Base-by-base conservation (phyloP, 371 early-diverging fungal genomes). In the Haplosporangium sp. region DNA sequence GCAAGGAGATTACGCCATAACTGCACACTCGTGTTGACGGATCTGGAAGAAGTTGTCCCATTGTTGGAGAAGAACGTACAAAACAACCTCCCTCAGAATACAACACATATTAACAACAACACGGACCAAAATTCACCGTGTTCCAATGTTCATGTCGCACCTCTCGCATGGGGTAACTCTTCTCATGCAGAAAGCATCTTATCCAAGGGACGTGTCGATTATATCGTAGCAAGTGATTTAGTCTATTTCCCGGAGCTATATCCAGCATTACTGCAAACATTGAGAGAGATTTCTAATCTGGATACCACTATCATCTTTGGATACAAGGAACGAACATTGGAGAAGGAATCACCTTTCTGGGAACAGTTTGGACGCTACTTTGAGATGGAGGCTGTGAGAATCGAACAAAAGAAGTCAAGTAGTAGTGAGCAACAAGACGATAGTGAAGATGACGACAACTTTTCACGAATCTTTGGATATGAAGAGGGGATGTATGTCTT, bases 291-390 rank as follows among this genome's bases (percentile, higher is more conserved):
- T 2, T 85, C 88, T 20, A 71, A 67, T 27, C 37, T 67, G 17
- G 61, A 64, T 13, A 90, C 90, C 2, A 68, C 69, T 48, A 77
- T 89, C 10, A 78, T 90, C 34, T 86, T 90, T 74, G 90, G 89
- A 45, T 89, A 90, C 79, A 89, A 90, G 63, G 86, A 88, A 39
- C 86, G 90, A 6, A 85, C 87, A 19, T 61, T 84, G 34, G 87
- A 87, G 79, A 90, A 88, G 64, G 90, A 90, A 82, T 72, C 74
- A 19, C 88, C 88, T 2, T 90, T 90, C 63, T 90, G 90, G 90
- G 88, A 90, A 55, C 85, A 88, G 66, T 88, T 90, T 78, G 90
- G 90, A 15, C 75, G 88, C 6, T 88, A 72, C 50, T 89, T 89
- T 82, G 84, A 84, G 57, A 87, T 89, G 55, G 88, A 88, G 56